Evolutionary conservation across 2,329 filamentous ascomycete genomes (phyloP).

Genomic region (Talaromyces piceae): DNA sequence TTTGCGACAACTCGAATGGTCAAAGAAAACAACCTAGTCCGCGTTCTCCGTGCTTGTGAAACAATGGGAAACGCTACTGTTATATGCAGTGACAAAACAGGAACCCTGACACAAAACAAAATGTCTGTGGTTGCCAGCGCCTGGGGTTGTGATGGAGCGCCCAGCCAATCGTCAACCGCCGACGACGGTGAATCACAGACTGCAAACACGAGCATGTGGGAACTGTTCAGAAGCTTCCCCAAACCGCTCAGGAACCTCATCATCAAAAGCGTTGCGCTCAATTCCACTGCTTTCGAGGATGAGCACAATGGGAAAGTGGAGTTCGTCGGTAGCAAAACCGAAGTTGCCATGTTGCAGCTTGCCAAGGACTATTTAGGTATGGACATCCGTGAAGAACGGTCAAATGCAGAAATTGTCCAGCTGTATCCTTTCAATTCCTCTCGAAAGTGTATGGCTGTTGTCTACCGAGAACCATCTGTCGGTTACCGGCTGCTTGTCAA

Average conservation of each 20-base stretch:
- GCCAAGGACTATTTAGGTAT: slow-evolving; percentile 61
- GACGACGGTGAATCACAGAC: slow-evolving; percentile 10
- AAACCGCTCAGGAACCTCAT: slow-evolving; percentile 28
- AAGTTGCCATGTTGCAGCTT: slow-evolving; percentile 65
- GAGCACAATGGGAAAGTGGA: slow-evolving; percentile 59
- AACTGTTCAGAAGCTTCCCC: slow-evolving; percentile 26
- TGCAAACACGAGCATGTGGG: slow-evolving; percentile 17
- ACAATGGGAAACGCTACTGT: slow-evolving; percentile 76
- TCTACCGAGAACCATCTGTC: slow-evolving; percentile 32
- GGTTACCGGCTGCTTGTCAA: slow-evolving; percentile 42
- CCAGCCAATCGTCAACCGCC: slow-evolving; percentile 37
- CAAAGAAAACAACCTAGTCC: slow-evolving; percentile 68
- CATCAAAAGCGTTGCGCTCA: slow-evolving; percentile 37
- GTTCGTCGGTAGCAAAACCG: slow-evolving; percentile 72
- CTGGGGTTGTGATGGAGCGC: slow-evolving; percentile 52
- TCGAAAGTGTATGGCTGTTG: slow-evolving; percentile 57
- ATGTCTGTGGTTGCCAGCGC: slow-evolving; percentile 71
- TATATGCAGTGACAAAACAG: slow-evolving; percentile 74
- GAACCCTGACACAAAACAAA: slow-evolving; percentile 65
- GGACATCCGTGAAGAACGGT: slow-evolving; percentile 57
- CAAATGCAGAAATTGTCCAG: slow-evolving; percentile 54
- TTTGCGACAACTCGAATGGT: slow-evolving; percentile 73
- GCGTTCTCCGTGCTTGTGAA: slow-evolving; percentile 69
- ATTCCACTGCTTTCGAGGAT: slow-evolving; percentile 68
- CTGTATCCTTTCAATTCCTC: slow-evolving; percentile 69